Conservation (phyloP, 1,139 yeast genomes). For the Nakaseomyces glabratus region DNA sequence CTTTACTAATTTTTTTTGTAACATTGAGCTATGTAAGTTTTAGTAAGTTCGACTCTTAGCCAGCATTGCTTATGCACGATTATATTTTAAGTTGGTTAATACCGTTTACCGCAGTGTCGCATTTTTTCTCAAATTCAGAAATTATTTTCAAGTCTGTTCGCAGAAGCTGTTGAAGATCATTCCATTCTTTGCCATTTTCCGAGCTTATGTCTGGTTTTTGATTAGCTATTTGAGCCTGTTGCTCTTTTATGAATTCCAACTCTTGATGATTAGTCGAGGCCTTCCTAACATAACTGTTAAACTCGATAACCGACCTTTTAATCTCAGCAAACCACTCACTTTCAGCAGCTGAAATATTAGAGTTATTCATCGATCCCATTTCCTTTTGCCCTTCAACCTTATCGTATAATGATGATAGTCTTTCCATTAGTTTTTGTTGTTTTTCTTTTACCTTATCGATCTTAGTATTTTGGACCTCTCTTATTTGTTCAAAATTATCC, state of each 20-base stretch:
- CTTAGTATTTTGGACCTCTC: conserved; percentile 19
- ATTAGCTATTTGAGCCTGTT: conserved; percentile 9
- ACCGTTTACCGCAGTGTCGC: conserved; percentile 4
- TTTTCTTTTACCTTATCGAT: conserved; percentile 32
- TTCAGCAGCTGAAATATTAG: conserved; percentile 36
- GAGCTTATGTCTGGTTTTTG: conserved; percentile 2
- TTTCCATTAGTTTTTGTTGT: conserved; percentile 27
- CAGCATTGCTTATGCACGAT: no score
- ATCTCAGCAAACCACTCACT: conserved; percentile 40
- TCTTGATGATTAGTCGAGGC: conserved; percentile 15
- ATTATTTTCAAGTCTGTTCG: conserved; percentile 21
- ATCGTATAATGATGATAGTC: conserved; percentile 14
- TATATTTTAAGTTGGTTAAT: background rate
- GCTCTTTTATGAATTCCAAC: conserved; percentile 12
- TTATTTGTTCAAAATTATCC: conserved; percentile 8
- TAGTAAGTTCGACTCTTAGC: no score
- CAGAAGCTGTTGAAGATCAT: conserved; percentile 20
- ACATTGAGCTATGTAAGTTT: no score
- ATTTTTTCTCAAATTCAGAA: conserved; percentile 19
- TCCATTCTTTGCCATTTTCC: conserved; percentile 17
- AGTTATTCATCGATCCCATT: conserved; percentile 17
- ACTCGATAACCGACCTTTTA: conserved; percentile 27
- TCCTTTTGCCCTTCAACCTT: conserved; percentile 12
- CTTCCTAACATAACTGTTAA: conserved; percentile 28
- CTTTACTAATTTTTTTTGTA: no score